Conservation (phyloP, 768 basidiomycete species). For the Galerina sulciceps region DNA sequence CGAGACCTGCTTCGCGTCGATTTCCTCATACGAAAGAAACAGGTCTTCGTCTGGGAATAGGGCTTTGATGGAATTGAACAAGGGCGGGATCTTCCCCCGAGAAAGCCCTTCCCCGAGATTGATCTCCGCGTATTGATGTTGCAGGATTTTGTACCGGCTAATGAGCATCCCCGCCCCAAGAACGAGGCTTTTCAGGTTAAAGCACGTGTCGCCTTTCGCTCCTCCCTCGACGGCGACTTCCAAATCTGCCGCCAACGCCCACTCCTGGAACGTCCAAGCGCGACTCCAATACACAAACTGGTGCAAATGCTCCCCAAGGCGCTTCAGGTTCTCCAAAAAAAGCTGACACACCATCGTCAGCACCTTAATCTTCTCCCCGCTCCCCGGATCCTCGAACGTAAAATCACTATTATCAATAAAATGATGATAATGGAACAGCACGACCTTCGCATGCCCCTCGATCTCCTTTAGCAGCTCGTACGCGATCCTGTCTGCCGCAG, state of each 20-base stretch:
- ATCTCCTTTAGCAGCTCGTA: constrained; percentile 3
- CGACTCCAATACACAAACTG: constrained; percentile 4
- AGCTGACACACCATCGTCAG: not conserved
- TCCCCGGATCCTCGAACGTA: not conserved
- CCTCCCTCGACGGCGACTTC: constrained; percentile 8
- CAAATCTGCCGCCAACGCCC: constrained; percentile 5
- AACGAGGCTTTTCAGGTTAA: constrained; percentile 10
- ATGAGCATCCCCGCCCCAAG: constrained; percentile 11
- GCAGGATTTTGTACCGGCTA: constrained; percentile 8
- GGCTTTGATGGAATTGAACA: constrained; percentile 8
- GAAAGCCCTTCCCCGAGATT: constrained; percentile 3
- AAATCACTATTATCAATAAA: constrained; percentile 4
- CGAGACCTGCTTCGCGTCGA: constrained; percentile 4
- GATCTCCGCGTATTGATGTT: constrained; percentile 10
- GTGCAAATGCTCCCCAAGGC: not conserved
- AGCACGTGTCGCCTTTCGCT: not conserved
- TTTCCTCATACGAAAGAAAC: constrained; percentile 8
- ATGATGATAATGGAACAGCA: not conserved
- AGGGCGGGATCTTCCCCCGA: not conserved
- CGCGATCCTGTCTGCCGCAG: not conserved
- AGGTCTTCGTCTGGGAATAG: constrained; percentile 11
- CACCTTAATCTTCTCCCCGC: not conserved
- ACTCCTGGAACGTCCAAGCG: constrained; percentile 13
- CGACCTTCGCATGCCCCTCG: not conserved
- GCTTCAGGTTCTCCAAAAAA: constrained; percentile 1